Percentiles rank a stretch among this genome's conserved stretches.
Conservation (phyloP, 441 rosid species). For the Isatis lusitanica region DNA sequence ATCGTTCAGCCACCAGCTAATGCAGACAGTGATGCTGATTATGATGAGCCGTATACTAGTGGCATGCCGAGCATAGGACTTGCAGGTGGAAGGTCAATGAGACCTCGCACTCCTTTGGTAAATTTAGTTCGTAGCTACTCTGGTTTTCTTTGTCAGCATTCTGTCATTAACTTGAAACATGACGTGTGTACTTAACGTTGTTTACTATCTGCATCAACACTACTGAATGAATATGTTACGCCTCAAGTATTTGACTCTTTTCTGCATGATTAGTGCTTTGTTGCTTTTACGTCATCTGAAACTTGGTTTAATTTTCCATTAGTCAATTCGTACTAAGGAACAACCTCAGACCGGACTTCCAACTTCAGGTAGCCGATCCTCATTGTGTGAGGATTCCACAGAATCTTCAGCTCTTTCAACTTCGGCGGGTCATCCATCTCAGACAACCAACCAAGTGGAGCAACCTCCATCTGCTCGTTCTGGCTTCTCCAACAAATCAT, state of each 20-base stretch:
- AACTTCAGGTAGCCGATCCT: conserved; percentile 40
- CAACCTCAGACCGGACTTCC: conserved; percentile 51
- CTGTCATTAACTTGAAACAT: not conserved
- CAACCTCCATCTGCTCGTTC: conserved; percentile 45
- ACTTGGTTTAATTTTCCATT: conserved; percentile 31
- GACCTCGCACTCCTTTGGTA: conserved; percentile 51
- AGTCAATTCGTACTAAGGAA: conserved; percentile 69
- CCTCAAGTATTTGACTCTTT: not conserved
- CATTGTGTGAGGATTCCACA: conserved; percentile 29
- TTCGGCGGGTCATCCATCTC: conserved; percentile 36
- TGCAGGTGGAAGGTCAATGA: conserved; percentile 46
- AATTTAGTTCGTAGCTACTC: conserved; percentile 14
- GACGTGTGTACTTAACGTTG: not conserved
- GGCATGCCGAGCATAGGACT: conserved; percentile 46
- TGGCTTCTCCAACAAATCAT: conserved; percentile 30
- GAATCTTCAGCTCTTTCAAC: conserved; percentile 35
- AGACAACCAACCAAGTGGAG: conserved; percentile 41
- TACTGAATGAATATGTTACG: not conserved
- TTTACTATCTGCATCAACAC: conserved; percentile 1
- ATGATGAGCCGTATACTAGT: conserved; percentile 31
- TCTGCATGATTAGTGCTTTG: not conserved
- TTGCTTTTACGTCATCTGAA: conserved; percentile 7
- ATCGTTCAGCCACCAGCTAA: conserved; percentile 22
- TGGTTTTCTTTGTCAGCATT: not conserved
- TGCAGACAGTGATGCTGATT: conserved; percentile 43